Evolutionary conservation across 2,329 filamentous ascomycete species (phyloP), one percentile per base, ranked within the genome.

Genomic region (Myriosclerotinia scirpicola): DNA sequence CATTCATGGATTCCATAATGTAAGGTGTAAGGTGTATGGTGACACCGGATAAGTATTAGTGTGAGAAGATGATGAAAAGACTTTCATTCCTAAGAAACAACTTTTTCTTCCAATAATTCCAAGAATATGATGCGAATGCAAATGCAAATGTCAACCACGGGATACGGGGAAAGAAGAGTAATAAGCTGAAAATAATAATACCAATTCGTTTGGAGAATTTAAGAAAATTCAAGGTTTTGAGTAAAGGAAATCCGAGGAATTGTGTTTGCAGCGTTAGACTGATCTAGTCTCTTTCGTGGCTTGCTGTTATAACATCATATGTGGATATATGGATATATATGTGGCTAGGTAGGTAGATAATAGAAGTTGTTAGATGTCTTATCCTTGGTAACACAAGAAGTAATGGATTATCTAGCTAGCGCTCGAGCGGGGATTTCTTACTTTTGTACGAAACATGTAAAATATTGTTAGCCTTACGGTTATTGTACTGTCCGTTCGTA

Each of bases 41-140:
- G 44, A 48, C 7, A 50, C 53, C 58, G 44, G 56, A 60, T 60
- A 22, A 34, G 56, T 60, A 17, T 48, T 48, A 60, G 42, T 60
- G 44, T 22, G 11, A 22, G 22, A 20, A 11, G 11, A 26, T 52
- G 30, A 2, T 40, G 20, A 38, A 59, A 48, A 59, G 56, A 22
- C 12, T 38, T 36, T 50, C 56, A 60, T 60, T 60, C 44, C 58
- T 48, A n/a, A 50, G 30, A 60, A 44, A 44, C 15, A 44, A 44
- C 5, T 5, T 20, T n/a, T 15, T 50, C 12, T 44, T 50, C 2
- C 58, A 26, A 60, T 17, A 36, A 34, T 5, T 34, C 15, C 14
- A 22, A 22, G 26, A 26, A 46, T 22, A 48, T 15, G n/a, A 54
- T 54, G 30, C 30, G 5, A 34, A 34, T 34, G 3, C 26, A 26